Conservation (phyloP, 768 basidiomycete genomes). For the Pulveroboletus sp. region DNA sequence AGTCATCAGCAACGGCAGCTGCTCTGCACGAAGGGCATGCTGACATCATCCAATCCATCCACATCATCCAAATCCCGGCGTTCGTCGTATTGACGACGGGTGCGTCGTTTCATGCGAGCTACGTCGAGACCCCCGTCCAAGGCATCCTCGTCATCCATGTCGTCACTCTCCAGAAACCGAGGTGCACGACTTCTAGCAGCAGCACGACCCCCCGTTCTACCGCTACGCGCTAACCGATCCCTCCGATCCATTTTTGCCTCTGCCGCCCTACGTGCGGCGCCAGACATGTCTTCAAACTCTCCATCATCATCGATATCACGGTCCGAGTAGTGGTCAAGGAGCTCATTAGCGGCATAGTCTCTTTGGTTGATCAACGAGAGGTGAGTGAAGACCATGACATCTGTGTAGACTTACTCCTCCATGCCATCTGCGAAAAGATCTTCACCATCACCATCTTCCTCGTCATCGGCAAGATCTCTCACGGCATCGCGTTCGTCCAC, state of each 20-base stretch:
- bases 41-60: slow-evolving; percentile 82
- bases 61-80: slow-evolving; percentile 86
- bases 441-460: slow-evolving; percentile 83
- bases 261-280: slow-evolving; percentile 70
- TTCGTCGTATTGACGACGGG: slow-evolving; percentile 93
- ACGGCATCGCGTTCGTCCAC: slow-evolving; percentile 69
- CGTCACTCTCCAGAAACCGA: slow-evolving; percentile 82
- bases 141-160: slow-evolving; percentile 72
- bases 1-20: slow-evolving; percentile 14
- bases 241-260: slow-evolving; percentile 87
- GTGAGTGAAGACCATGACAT: slow-evolving; percentile 8
- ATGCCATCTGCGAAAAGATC: slow-evolving; percentile 87
- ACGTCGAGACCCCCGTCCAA: slow-evolving; percentile 65
- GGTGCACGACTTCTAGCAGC: slow-evolving; percentile 80
- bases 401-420: slow-evolving; percentile 53
- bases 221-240: slow-evolving; percentile 70
- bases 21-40: slow-evolving; percentile 26
- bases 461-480: slow-evolving; percentile 62
- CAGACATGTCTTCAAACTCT: slow-evolving; percentile 64
- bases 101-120: slow-evolving; percentile 73
- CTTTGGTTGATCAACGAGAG: slow-evolving; percentile 33
- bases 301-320: slow-evolving; percentile 84
- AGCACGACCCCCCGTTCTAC: slow-evolving; percentile 69
- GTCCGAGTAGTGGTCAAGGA: slow-evolving; percentile 85
- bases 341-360: slow-evolving; percentile 83